Evolutionary conservation across 768 basidiomycete genomes (phyloP), one percentile per base, ranked within the genome.

Genomic region (Trametes elegans): DNA sequence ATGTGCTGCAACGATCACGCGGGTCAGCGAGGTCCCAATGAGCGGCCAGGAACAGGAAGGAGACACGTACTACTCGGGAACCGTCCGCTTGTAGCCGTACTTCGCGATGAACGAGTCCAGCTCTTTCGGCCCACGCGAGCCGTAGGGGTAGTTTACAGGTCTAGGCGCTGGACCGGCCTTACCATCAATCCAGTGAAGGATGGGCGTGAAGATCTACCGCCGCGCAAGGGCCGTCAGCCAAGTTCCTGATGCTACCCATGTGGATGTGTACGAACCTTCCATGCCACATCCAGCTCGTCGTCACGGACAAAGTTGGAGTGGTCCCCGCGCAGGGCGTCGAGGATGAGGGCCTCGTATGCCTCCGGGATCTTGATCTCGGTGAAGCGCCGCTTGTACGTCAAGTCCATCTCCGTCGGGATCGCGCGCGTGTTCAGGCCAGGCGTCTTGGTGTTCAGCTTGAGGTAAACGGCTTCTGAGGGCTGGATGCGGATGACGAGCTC

Each of bases 251-350:
- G 18, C 32, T 23, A 4, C 9, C 16, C 3, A 23, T 19, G 10
- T 41, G 29, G 11, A 11, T 29, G 28, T 3, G 23, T 18, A 52
- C 14, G 32, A 35, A 90, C 92, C 86, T 96, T 97, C 96, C 96
- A 99, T 2, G 96, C 97, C 48, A 88, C 86, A 66, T 98, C 96
- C 63, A 99, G 79, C 73, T 99, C 96, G 71, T 99, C 96, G 70
- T 98, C 83, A 58, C 96, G 85, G 54, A 99, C 96, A 76, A 99
- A 99, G 78, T 99, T 99, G 24, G 93, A 96, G 73, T 98, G 95
- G 67, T 99, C 96, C n/a, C 96, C 96, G 69, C 87, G 90, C 71
- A 99, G 80, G 13, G 93, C 92, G 67, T 99, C 96, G 55, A 98
- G 79, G 67, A 99, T 95, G 56, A 99, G 84, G 9, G 88, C 87